Conservation (phyloP, 2,329 filamentous ascomycete genomes). For the Fusarium sp. region DNA sequence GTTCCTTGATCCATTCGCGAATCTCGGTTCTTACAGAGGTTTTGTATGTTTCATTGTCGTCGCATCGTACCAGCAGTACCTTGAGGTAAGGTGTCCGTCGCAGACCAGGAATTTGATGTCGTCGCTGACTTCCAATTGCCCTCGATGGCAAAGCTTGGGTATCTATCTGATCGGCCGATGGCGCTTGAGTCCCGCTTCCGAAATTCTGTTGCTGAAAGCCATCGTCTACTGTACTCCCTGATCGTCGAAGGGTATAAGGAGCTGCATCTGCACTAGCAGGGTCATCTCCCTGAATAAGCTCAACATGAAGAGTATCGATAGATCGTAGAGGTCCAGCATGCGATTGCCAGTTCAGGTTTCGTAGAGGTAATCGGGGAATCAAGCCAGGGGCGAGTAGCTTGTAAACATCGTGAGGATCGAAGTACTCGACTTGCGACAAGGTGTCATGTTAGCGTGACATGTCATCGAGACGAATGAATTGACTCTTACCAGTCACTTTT, state of each 20-base stretch:
- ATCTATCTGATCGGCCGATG: constrained; percentile 55
- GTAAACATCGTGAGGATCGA: constrained; percentile 91
- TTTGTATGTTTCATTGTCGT: constrained; percentile 96
- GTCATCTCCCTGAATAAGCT: constrained; percentile 76
- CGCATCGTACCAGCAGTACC: constrained; percentile 87
- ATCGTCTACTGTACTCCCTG: constrained; percentile 60
- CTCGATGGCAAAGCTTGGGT: constrained; percentile 48
- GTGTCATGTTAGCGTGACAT: constrained; percentile 32
- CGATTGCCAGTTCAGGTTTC: constrained; percentile 97
- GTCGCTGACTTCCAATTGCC: constrained; percentile 60
- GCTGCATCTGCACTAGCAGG: constrained; percentile 52
- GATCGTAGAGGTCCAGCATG: constrained; percentile 90
- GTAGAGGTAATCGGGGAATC: constrained; percentile 81
- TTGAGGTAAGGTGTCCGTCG: constrained; percentile 95
- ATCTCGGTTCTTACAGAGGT: constrained; percentile 79
- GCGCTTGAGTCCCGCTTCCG: constrained; percentile 51
- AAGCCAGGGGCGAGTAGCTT: constrained; percentile 82
- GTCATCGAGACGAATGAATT: background rate
- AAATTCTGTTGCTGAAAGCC: constrained; percentile 69
- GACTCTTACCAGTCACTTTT: constrained; percentile 76
- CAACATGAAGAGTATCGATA: constrained; percentile 91
- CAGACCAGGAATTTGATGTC: constrained; percentile 95
- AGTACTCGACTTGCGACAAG: constrained; percentile 82
- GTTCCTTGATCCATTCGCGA: constrained; percentile 88
- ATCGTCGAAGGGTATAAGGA: constrained; percentile 47